phyloP scores from a whole-genome alignment of 352 stramenopile genomes.

The Thraustochytrium striatum region DNA sequence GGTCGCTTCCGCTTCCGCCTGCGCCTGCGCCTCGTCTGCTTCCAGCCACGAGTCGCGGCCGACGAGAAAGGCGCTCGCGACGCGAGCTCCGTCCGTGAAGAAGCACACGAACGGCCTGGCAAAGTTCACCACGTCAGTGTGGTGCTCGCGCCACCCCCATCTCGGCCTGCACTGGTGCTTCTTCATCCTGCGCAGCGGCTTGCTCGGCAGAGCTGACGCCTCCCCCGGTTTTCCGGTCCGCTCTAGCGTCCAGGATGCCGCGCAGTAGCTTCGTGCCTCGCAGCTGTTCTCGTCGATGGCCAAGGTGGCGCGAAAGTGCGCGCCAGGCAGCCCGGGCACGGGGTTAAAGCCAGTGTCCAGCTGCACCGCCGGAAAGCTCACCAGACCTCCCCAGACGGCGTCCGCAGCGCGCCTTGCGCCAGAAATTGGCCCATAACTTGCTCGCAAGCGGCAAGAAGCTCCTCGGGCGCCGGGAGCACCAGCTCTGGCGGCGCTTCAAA shows the following conservation, averaged over 20 bases:
- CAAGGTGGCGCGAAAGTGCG: not conserved
- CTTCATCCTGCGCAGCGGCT: not conserved
- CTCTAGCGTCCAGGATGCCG: not conserved
- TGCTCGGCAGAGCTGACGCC: too few relatives aligned
- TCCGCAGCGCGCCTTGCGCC: not conserved
- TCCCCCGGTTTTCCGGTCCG: too few relatives aligned
- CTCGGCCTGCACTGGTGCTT: not conserved
- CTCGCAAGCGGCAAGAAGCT: not conserved
- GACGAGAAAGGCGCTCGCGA: not conserved
- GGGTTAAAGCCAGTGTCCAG: not conserved
- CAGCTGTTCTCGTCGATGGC: not conserved
- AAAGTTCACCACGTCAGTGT: not conserved
- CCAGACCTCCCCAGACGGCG: not conserved
- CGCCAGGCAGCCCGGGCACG: conserved; percentile 6
- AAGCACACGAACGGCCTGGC: conserved; percentile 29
- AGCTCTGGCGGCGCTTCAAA: conserved; percentile 16
- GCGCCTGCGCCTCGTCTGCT: not conserved
- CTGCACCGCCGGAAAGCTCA: not conserved
- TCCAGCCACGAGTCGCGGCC: conserved; percentile 18
- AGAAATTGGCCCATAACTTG: not conserved
- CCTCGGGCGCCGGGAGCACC: not conserved
- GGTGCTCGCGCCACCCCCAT: not conserved
- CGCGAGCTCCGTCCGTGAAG: not conserved
- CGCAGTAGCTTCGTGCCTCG: conserved; percentile 8
- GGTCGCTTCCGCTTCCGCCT: not conserved